Conservation (phyloP, 2,329 filamentous ascomycete species). For the Thelonectria discophora region DNA sequence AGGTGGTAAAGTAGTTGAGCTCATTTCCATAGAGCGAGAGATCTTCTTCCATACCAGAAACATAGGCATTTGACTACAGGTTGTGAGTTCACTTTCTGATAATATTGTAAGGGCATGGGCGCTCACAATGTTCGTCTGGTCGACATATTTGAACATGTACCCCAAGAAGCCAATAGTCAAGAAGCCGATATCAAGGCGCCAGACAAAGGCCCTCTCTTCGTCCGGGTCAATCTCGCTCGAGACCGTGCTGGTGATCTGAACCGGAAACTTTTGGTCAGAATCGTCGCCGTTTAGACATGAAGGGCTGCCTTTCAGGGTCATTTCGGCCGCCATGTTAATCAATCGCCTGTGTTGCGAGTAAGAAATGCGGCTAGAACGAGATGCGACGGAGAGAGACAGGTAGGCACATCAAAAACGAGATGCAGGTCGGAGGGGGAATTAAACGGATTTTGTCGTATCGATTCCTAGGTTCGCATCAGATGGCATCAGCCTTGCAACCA, state of each 20-base stretch:
- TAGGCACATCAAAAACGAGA: background rate
- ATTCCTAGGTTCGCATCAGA: background rate
- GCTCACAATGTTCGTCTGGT: slow-evolving; percentile 24
- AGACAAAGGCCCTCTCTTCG: slow-evolving; percentile 12
- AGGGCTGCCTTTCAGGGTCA: background rate
- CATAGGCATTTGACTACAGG: slow-evolving; percentile 18
- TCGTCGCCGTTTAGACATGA: background rate
- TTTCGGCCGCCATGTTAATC: no score
- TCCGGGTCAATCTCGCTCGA: no score
- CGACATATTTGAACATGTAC: slow-evolving; percentile 27
- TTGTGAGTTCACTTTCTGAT: background rate
- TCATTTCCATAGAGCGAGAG: slow-evolving; percentile 19
- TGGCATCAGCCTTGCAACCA: background rate
- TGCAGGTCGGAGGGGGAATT: background rate
- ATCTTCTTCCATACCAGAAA: slow-evolving; percentile 24
- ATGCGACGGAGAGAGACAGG: no score
- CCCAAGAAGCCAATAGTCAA: slow-evolving; percentile 19
- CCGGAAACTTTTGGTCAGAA: background rate
- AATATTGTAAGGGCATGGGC: background rate
- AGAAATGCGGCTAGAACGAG: no score
- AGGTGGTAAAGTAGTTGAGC: slow-evolving; percentile 23
- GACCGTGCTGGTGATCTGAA: no score
- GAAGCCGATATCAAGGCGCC: slow-evolving; percentile 12
- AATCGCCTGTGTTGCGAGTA: no score
- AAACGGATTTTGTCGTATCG: background rate